These are phyloP conservation scores for Talaromyces adpressus DNA, from an alignment of 495 filamentous ascomycete species.

Conservation along the genomic window DNA sequence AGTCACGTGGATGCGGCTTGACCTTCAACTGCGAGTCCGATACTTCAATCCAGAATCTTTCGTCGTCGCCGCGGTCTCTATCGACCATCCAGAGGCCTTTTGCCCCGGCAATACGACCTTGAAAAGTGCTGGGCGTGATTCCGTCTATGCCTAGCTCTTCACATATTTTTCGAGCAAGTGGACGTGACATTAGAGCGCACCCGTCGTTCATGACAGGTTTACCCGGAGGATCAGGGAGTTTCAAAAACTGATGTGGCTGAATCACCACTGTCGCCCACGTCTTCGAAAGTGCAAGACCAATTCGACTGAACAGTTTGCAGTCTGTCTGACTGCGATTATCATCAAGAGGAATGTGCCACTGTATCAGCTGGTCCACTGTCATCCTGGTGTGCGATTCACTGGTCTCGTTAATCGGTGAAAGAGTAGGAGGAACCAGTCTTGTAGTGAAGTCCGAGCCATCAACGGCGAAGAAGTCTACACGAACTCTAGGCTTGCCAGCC, in stretches of 20 bases:
- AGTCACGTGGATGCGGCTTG: conserved; percentile 47
- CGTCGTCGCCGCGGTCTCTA: conserved; percentile 21
- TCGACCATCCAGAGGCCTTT: conserved; percentile 89
- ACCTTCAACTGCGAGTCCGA: conserved; percentile 79
- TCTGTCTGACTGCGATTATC: conserved; percentile 35
- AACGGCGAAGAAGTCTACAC: conserved; percentile 48
- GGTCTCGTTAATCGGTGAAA: conserved; percentile 18
- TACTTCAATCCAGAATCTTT: conserved; percentile 66
- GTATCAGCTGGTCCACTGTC: conserved; percentile 34
- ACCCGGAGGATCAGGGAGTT: conserved; percentile 20
- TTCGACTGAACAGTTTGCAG: conserved; percentile 47
- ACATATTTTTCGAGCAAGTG: conserved; percentile 53
- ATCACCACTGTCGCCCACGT: conserved; percentile 43
- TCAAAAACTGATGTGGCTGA: conserved; percentile 31
- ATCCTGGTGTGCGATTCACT: conserved; percentile 27
- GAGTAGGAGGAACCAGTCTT: neutral
- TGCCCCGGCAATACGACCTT: conserved; percentile 74
- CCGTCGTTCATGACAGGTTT: conserved; percentile 72
- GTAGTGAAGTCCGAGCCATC: conserved; percentile 36
- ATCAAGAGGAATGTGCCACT: conserved; percentile 41
- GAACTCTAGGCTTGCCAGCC: conserved; percentile 22
- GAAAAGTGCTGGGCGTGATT: conserved; percentile 64
- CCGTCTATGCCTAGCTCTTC: conserved; percentile 49
- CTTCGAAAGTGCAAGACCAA: conserved; percentile 35
- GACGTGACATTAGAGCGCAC: conserved; percentile 62